Base-by-base conservation (phyloP, 805 yeast genomes). In the Candida ovalis region DNA sequence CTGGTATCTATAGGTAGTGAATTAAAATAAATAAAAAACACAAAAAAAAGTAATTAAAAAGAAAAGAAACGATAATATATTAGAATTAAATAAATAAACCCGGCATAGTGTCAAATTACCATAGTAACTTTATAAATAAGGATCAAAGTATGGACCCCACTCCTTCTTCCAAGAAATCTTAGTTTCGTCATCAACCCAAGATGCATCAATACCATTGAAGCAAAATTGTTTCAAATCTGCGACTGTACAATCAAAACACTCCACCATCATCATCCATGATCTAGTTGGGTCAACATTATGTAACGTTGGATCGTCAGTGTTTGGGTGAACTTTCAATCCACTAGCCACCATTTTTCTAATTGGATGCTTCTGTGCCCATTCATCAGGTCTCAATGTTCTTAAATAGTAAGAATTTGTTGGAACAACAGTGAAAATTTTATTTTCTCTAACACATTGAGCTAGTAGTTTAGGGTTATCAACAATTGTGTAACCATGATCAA, bases 261-360 rank as follows among this genome's bases (percentile, higher is more conserved):
- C 54, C 40, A 60, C 64, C 68, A 64, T 64, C 67, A 64, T 64
- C 46, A 53, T 45, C 68, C 68, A 64, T 1, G 62, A 54, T 40
- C 51, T 54, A 2, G 67, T 62, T 8, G 67, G 63, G 43, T 63
- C 58, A 4, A 62, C 65, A 40, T 57, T 55, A 43, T 64, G 68
- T 38, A 62, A 57, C 7, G 63, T 53, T 13, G 68, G 68, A 47
- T 64, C 68, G 45, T 64, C 68, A 8, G 68, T 62, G 46, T 64
- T 64, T 5, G 67, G 68, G 50, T 62, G 64, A 17, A 64, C 53
- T 35, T 44, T 54, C 42, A 64, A 38, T 2, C 67, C 67, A 12
- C 50, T 47, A 49, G 50, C 46, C 18, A 61, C 56, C 68, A 64
- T 64, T 43, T 52, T 38, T 25, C 68, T 43, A 30, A 64, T 64